Base-by-base conservation (phyloP, 2,329 filamentous ascomycete species). In the Cercospora sp. region DNA sequence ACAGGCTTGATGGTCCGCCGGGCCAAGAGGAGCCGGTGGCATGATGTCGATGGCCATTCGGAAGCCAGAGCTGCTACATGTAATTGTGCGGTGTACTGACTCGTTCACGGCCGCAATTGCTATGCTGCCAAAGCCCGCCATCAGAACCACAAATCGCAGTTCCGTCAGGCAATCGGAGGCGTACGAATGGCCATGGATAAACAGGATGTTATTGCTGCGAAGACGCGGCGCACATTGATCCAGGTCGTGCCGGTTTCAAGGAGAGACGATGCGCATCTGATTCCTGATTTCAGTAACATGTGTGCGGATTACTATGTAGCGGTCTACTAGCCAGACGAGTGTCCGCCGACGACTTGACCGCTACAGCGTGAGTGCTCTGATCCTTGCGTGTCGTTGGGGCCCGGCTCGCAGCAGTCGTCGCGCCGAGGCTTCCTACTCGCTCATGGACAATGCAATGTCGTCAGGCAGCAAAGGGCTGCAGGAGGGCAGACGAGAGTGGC, bases 31-130 rank as follows among this genome's bases (percentile, higher is more conserved):
- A 51, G 45, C 20, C 45, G 45, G 18, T 51, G 45, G 45, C 45
- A 51, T 51, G 45, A 23, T 23, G 20, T 51, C 45, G 45, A 51
- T 51, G 18, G 10, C 18, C 45, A 51, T 51, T 51, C 45, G 45
- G 45, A 23, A 51, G 45, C 3, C 45, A 51, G 20, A 48, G 42
- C 42, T 31, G 12, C 36, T 42, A 28, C 30, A 20, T 20, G 26
- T 10, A 23, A 64, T 57, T 58, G 48, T 64, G 62, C 62, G 62
- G 51, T 64, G 62, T 48, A 64, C 62, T 64, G 62, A 64, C 62
- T 64, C 62, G 51, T 33, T 31, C 18, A 13, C 23, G 36, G 58
- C 28, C 20, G 33, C 33, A 23, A 18, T 60, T 60, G 33, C 33
- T 40, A 36, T 36, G 57, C 13, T 40, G 58, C 31, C 33, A 36